These are phyloP conservation scores for Mycena filopes DNA, from an alignment of 768 basidiomycete genomes.

Conservation along the genomic window DNA sequence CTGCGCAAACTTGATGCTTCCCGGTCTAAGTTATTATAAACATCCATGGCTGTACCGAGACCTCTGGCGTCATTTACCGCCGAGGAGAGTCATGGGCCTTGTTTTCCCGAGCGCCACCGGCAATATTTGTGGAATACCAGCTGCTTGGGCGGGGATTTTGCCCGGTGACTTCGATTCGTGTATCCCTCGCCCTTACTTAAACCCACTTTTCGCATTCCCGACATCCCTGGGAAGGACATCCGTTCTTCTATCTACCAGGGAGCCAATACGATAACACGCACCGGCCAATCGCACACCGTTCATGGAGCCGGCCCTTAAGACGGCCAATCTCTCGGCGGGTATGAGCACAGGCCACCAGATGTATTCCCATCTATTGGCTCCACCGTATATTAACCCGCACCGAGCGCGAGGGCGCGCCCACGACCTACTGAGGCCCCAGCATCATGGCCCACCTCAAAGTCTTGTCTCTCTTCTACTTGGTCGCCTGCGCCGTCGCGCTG, in stretches of 20 bases:
- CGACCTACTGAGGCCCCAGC: neutral
- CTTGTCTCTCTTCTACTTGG: conserved; percentile 20
- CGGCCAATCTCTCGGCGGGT: neutral
- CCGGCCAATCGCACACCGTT: neutral
- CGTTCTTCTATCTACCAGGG: neutral
- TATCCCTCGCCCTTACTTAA: too few relatives aligned
- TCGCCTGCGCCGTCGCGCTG: conserved; percentile 21
- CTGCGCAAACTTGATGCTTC: too few relatives aligned
- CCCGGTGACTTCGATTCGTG: conserved; percentile 4
- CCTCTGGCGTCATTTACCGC: too few relatives aligned
- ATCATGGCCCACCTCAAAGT: conserved; percentile 20
- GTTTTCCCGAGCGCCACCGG: too few relatives aligned
- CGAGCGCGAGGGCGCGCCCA: neutral
- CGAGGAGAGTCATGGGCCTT: too few relatives aligned
- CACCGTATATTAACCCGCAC: conserved; percentile 8
- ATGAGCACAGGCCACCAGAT: neutral
- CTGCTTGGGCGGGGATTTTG: neutral
- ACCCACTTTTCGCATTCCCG: neutral
- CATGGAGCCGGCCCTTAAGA: neutral
- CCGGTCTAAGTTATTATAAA: too few relatives aligned
- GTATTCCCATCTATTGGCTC: neutral
- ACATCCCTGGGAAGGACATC: neutral
- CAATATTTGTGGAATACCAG: too few relatives aligned
- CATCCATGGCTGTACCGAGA: too few relatives aligned
- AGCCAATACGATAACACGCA: neutral